Conservation (phyloP, 169 alveolate genomes). For the Babesia divergens region DNA sequence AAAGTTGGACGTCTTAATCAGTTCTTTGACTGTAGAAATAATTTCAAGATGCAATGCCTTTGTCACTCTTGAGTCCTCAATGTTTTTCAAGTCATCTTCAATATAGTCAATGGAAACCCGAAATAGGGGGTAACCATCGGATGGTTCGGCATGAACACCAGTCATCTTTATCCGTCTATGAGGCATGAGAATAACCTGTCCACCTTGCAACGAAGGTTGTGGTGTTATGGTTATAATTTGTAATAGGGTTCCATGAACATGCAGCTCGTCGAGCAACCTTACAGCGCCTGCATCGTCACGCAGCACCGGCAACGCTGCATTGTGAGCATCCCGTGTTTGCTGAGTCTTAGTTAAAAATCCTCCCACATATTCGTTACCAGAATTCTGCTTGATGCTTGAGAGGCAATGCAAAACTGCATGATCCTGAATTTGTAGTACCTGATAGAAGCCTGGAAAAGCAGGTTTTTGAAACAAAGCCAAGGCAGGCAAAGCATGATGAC, state of each 20-base stretch:
- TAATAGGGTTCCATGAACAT: conserved; percentile 65
- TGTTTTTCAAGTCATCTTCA: conserved; percentile 52
- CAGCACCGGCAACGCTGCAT: conserved; percentile 31
- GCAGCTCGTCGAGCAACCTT: conserved; percentile 55
- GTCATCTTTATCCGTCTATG: conserved; percentile 68
- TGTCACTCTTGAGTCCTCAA: conserved; percentile 59
- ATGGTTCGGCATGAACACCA: conserved; percentile 60
- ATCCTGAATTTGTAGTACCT: conserved; percentile 76
- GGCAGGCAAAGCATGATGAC: conserved; percentile 66
- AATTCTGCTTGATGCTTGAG: conserved; percentile 42
- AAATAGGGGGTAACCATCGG: conserved; percentile 42
- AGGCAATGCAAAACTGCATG: conserved; percentile 62
- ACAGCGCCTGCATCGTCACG: conserved; percentile 67
- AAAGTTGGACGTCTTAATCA: conserved; percentile 74
- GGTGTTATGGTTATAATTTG: conserved; percentile 72
- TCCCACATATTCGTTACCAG: conserved; percentile 67
- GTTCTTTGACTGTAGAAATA: conserved; percentile 74
- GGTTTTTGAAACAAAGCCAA: conserved; percentile 75
- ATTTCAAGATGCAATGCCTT: conserved; percentile 77
- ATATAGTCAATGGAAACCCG: conserved; percentile 61
- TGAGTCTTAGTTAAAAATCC: conserved; percentile 61
- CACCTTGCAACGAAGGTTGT: conserved; percentile 65
- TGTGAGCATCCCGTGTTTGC: conserved; percentile 3
- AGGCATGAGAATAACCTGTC: conserved; percentile 80
- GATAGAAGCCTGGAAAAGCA: conserved; percentile 81